These are phyloP conservation scores for Suhomyces sp. DNA, from an alignment of 805 yeast genomes.

Conservation along the genomic window DNA sequence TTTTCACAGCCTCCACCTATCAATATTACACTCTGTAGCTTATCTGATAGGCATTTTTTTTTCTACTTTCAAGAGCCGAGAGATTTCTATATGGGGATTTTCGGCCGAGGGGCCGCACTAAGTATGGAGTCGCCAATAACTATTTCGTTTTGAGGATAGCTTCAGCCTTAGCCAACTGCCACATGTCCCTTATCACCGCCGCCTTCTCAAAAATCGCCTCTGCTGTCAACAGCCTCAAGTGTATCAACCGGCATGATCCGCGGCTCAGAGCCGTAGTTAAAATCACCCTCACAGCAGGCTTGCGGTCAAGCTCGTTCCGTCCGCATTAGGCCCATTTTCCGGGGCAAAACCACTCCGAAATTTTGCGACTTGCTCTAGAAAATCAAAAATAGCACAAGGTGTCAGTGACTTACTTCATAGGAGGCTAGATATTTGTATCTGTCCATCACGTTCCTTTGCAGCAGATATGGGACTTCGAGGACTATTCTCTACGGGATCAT, in stretches of 20 bases:
- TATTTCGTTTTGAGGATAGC: background rate
- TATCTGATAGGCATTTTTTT: too few species aligned
- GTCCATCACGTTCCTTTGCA: background rate
- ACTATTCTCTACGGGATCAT: constrained; percentile 9
- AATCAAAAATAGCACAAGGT: background rate
- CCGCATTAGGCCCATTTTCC: background rate
- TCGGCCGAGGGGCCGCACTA: background rate
- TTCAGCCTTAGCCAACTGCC: background rate
- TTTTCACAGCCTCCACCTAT: too few species aligned
- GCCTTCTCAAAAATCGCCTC: too few species aligned
- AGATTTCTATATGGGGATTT: background rate
- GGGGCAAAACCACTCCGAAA: background rate
- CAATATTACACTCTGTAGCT: too few species aligned
- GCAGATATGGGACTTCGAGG: constrained; percentile 9
- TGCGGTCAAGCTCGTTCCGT: background rate
- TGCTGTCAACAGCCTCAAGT: too few species aligned
- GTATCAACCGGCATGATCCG: too few species aligned
- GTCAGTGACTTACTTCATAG: background rate
- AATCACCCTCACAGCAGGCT: background rate
- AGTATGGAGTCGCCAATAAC: background rate
- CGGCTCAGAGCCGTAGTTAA: background rate
- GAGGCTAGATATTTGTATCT: background rate
- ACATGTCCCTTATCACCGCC: too few species aligned
- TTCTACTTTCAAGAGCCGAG: too few species aligned
- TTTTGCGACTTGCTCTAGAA: background rate